These are phyloP conservation scores for Colletotrichum melonis DNA, from an alignment of 2,329 filamentous ascomycete genomes.

Conservation along the genomic window DNA sequence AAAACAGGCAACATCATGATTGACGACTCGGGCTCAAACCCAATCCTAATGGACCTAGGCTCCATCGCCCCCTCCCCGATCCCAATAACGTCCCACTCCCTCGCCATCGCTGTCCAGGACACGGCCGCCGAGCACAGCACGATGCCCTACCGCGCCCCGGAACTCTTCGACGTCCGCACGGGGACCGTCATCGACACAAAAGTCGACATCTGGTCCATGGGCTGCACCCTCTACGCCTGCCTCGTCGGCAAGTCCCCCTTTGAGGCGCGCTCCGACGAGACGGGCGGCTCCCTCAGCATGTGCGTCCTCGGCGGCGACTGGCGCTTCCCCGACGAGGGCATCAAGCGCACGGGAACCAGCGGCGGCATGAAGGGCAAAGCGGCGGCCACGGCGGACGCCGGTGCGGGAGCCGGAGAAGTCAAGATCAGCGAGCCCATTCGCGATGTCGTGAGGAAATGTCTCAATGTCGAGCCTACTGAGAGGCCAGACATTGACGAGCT, in stretches of 20 bases:
- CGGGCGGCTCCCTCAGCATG: constrained; percentile 90
- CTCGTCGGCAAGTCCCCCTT: constrained; percentile 97
- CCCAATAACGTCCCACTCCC: constrained; percentile 87
- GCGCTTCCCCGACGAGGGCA: constrained; percentile 91
- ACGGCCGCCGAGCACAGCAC: constrained; percentile 95
- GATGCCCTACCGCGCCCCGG: constrained; percentile 97
- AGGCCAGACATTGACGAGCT: constrained; percentile 88
- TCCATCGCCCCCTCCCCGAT: constrained; percentile 89
- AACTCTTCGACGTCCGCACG: constrained; percentile 98
- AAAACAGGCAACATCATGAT: constrained; percentile 93
- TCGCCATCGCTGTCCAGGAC: constrained; percentile 93
- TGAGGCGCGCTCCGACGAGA: constrained; percentile 95
- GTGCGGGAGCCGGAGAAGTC: constrained; percentile 51
- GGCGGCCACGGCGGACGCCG: constrained; percentile 40
- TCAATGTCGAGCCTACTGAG: constrained; percentile 88
- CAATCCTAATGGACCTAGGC: constrained; percentile 97
- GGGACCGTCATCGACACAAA: constrained; percentile 93
- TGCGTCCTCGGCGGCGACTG: constrained; percentile 95
- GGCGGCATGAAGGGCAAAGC: constrained; percentile 44
- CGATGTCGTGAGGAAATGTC: constrained; percentile 87
- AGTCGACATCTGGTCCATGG: constrained; percentile 97
- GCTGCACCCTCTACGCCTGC: constrained; percentile 97
- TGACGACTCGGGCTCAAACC: constrained; percentile 85
- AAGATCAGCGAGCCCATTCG: constrained; percentile 84
- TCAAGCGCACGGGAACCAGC: constrained; percentile 55